Percentiles rank a stretch among this genome's conserved stretches.
Evolutionary conservation across 495 filamentous ascomycete species (phyloP).

Genomic region (Pseudotulostoma volvatum): DNA sequence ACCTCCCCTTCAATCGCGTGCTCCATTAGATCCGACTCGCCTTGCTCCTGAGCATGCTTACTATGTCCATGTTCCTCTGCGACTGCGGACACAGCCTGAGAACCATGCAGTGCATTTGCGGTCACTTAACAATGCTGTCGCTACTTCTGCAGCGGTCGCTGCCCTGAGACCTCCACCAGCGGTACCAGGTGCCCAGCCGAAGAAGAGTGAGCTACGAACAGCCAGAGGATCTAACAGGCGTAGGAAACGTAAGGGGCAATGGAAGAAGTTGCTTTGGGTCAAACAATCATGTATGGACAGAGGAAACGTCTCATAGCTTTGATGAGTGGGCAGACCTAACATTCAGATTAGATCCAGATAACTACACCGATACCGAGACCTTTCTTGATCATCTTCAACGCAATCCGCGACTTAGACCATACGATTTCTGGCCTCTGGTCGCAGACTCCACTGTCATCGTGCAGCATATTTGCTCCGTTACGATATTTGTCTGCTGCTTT

Average conservation of each 20-base stretch:
- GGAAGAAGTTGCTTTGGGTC: conserved; percentile 96
- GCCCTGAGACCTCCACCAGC: conserved; percentile 24
- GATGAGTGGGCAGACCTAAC: no score
- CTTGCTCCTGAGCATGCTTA: conserved; percentile 78
- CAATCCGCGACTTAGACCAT: conserved; percentile 84
- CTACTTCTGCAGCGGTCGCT: conserved; percentile 17
- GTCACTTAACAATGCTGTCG: conserved; percentile 16
- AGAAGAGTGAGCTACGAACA: conserved; percentile 30
- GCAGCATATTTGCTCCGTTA: conserved; percentile 87
- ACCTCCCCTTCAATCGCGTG: conserved; percentile 30
- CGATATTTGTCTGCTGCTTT: conserved; percentile 88
- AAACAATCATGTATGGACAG: conserved; percentile 69
- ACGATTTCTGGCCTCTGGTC: conserved; percentile 95
- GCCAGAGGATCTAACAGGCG: conserved; percentile 38
- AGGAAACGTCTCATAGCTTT: neutral
- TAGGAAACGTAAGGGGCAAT: conserved; percentile 48
- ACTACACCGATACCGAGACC: conserved; percentile 91
- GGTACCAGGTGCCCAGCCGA: conserved; percentile 13
- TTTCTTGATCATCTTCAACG: conserved; percentile 93
- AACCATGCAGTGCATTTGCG: conserved; percentile 23
- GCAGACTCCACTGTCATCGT: conserved; percentile 93
- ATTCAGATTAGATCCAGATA: conserved; percentile 61
- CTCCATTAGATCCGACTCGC: conserved; percentile 37
- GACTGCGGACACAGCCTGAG: conserved; percentile 31
- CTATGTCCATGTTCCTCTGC: conserved; percentile 39